A percentile compares a stretch with the other conserved stretches of the same genome.
phyloP scores from a whole-genome alignment of 352 stramenopile species.

The Phytopythium helicoides region DNA sequence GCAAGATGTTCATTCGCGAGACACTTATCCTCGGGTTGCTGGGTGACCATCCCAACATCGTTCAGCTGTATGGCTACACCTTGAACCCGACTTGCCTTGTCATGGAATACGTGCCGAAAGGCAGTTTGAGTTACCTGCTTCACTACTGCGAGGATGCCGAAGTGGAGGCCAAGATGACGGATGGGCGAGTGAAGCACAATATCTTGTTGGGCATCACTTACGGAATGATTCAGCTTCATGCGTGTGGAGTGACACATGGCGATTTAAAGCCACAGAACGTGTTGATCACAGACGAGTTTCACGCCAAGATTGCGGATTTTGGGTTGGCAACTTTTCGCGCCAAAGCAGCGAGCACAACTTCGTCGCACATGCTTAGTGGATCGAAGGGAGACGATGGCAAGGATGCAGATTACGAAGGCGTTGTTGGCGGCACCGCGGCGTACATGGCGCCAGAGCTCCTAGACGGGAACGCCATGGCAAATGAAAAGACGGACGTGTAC shows the following conservation, averaged over 20 bases:
- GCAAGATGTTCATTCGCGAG: conserved; percentile 32
- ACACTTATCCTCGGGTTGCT: conserved; percentile 29
- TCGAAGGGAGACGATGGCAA: conserved; percentile 12
- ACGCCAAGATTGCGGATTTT: conserved; percentile 86
- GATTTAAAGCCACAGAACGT: conserved; percentile 74
- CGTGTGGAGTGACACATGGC: conserved; percentile 46
- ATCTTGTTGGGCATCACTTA: conserved; percentile 24
- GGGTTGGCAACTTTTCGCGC: conserved; percentile 34
- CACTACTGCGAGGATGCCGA: conserved; percentile 29
- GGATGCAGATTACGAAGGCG: conserved; percentile 21
- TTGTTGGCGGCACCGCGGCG: conserved; percentile 37
- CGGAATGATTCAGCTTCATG: conserved; percentile 34
- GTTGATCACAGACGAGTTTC: conserved; percentile 53
- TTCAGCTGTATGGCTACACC: conserved; percentile 29
- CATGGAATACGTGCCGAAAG: conserved; percentile 32
- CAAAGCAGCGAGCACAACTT: conserved; percentile 23
- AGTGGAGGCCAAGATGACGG: conserved; percentile 36
- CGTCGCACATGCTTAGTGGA: conserved; percentile 22
- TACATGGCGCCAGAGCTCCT: conserved; percentile 57
- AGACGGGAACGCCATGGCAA: conserved; percentile 10
- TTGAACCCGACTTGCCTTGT: conserved; percentile 24
- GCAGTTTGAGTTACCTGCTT: conserved; percentile 30
- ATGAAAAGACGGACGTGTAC: conserved; percentile 40
- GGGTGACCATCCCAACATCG: conserved; percentile 36
- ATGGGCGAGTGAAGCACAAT: conserved; percentile 37